A percentile compares a stretch with the other conserved stretches of the same genome.
phyloP scores from a whole-genome alignment of 2,329 filamentous ascomycete species.

The Ceratocystiopsis sp. region DNA sequence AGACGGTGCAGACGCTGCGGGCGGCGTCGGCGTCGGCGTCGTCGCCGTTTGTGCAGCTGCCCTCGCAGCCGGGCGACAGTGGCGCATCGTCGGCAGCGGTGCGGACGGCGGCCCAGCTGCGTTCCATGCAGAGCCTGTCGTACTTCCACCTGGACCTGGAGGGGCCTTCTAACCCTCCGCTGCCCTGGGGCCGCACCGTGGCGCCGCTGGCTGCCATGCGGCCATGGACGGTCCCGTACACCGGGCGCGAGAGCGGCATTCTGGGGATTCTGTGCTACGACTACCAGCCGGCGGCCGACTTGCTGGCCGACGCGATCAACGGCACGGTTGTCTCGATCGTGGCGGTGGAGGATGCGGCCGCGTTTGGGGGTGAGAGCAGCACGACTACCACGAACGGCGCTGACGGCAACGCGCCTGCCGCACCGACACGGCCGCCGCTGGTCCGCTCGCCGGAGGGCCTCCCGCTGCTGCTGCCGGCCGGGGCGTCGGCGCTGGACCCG shows the following conservation, averaged over 20 bases:
- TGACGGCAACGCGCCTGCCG: neutral
- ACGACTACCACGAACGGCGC: neutral
- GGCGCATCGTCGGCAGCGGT: slow-evolving; percentile 14
- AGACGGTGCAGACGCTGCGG: slow-evolving; percentile 36
- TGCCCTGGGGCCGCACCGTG: slow-evolving; percentile 28
- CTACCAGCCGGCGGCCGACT: slow-evolving; percentile 38
- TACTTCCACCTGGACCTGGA: slow-evolving; percentile 45
- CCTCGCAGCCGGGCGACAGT: slow-evolving; percentile 39
- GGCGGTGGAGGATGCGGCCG: slow-evolving; percentile 34
- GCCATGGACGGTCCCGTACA: slow-evolving; percentile 48
- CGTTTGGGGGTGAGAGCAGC: slow-evolving; percentile 21
- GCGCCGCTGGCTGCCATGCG: slow-evolving; percentile 34
- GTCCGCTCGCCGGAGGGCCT: slow-evolving; percentile 33
- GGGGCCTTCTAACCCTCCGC: slow-evolving; percentile 2
- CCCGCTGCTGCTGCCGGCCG: slow-evolving; percentile 42
- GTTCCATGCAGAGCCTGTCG: slow-evolving; percentile 62
- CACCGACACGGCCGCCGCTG: slow-evolving; percentile 8
- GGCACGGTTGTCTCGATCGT: slow-evolving; percentile 55
- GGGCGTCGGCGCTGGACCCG: slow-evolving; percentile 41
- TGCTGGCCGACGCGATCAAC: slow-evolving; percentile 49
- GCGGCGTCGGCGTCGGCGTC: slow-evolving; percentile 18
- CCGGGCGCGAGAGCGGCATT: slow-evolving; percentile 32
- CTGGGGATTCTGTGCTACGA: slow-evolving; percentile 52
- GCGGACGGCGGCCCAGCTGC: slow-evolving; percentile 46
- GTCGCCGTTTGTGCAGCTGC: slow-evolving; percentile 29